A percentile compares a stretch with the other conserved stretches of the same genome.
Evolutionary conservation across 208 protist species (phyloP).

Genomic region (Naegleria lovaniensis): DNA sequence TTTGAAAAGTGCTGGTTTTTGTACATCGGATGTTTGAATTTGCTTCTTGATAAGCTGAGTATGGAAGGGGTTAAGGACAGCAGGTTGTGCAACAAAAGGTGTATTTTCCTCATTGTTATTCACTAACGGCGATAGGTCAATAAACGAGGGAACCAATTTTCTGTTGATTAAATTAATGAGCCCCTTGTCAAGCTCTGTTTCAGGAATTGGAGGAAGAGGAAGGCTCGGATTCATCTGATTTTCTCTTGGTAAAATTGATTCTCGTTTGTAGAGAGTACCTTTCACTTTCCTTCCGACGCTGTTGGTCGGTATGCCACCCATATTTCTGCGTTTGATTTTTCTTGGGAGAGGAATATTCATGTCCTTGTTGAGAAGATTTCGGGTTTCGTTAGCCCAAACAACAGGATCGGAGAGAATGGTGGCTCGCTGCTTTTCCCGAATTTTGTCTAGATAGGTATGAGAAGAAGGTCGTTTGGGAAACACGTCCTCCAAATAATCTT

Average conservation of each 20-base stretch:
- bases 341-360: background rate
- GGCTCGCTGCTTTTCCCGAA: background rate
- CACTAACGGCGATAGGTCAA: background rate
- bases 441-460: background rate
- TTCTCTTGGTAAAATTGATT: background rate
- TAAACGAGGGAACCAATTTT: background rate
- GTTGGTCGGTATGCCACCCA: background rate
- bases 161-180: conserved; percentile 4
- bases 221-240: background rate
- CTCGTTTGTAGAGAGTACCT: background rate
- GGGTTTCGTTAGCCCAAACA: background rate
- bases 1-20: background rate
- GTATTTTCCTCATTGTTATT: background rate
- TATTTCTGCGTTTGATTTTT: background rate
- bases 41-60: background rate
- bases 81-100: background rate
- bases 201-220: background rate
- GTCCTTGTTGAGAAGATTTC: background rate
- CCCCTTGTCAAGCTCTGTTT: background rate
- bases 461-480: background rate
- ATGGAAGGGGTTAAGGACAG: background rate
- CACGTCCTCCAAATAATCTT: background rate
- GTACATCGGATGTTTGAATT: background rate
- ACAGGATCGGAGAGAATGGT: background rate
- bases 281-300: background rate